These are phyloP conservation scores for Lepidopterella palustris DNA, from an alignment of 495 filamentous ascomycete genomes.

Conservation along the genomic window DNA sequence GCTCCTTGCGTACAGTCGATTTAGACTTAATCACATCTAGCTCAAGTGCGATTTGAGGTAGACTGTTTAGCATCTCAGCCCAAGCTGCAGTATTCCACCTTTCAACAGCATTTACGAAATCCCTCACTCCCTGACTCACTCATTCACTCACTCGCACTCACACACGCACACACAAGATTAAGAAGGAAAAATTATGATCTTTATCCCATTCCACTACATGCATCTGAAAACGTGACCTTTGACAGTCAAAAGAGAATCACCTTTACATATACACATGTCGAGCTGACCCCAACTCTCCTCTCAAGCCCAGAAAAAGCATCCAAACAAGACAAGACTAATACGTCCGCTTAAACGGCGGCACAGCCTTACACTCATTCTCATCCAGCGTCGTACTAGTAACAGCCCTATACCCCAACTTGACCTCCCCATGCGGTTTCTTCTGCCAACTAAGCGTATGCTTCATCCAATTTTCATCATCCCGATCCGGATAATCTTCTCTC, in stretches of 20 bases:
- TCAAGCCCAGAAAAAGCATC: background rate
- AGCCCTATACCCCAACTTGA: constrained; percentile 35
- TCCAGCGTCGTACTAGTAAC: constrained; percentile 36
- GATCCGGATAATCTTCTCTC: constrained; percentile 87
- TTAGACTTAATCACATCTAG: too few species aligned
- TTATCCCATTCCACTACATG: background rate
- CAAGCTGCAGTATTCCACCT: too few species aligned
- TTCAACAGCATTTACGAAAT: too few species aligned
- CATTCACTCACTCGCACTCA: background rate
- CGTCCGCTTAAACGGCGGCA: constrained; percentile 40
- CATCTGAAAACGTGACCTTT: too few species aligned
- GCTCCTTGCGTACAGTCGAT: background rate
- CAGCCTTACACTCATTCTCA: constrained; percentile 40
- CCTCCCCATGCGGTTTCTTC: constrained; percentile 51
- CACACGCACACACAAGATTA: background rate
- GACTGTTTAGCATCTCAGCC: too few species aligned
- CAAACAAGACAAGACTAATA: constrained; percentile 27
- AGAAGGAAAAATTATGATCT: background rate
- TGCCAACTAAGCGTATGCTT: constrained; percentile 96
- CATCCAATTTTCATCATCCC: constrained; percentile 96
- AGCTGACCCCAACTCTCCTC: background rate
- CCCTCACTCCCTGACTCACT: background rate
- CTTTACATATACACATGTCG: constrained; percentile 12
- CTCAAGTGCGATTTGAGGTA: too few species aligned
- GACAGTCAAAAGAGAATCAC: too few species aligned